A percentile compares a stretch with the other conserved stretches of the same genome.
phyloP scores from a whole-genome alignment of 371 early-diverging fungal species.

The Rhizopus delemar region DNA sequence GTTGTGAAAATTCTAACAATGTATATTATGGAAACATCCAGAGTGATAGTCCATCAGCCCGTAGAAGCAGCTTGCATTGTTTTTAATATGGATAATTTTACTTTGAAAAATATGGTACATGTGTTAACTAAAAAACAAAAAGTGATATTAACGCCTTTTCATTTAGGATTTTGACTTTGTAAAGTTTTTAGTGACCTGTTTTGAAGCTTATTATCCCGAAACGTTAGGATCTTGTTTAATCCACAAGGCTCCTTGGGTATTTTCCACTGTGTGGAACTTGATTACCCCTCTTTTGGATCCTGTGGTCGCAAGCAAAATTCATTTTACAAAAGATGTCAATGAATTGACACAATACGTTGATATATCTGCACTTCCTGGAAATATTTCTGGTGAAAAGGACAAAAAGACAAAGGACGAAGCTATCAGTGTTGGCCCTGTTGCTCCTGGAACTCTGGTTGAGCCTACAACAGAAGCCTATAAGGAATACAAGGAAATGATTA shows the following conservation, averaged over 20 bases:
- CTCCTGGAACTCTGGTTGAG: constrained; percentile 26
- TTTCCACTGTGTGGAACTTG: constrained; percentile 71
- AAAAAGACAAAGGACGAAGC: constrained; percentile 34
- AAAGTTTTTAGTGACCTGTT: constrained; percentile 77
- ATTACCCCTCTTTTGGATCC: constrained; percentile 83
- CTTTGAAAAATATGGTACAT: constrained; percentile 75
- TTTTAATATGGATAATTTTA: constrained; percentile 83
- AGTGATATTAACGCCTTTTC: background rate
- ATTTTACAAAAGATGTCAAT: constrained; percentile 65
- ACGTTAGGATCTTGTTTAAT: constrained; percentile 76
- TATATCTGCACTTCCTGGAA: constrained; percentile 29
- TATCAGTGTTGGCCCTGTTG: constrained; percentile 21
- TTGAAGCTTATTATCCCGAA: constrained; percentile 91
- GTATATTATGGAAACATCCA: constrained; percentile 82
- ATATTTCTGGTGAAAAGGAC: constrained; percentile 31
- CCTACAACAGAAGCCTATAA: constrained; percentile 26
- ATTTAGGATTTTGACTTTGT: constrained; percentile 72
- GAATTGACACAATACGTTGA: constrained; percentile 69
- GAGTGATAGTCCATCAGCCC: constrained; percentile 70
- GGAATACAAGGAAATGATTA: constrained; percentile 22
- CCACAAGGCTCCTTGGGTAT: constrained; percentile 86
- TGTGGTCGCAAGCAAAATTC: constrained; percentile 82
- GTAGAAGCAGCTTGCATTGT: constrained; percentile 81
- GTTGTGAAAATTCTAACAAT: constrained; percentile 59
- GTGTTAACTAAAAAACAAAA: background rate